phyloP scores from a whole-genome alignment of 2,329 filamentous ascomycete genomes.

The Bipolaris cookei region DNA sequence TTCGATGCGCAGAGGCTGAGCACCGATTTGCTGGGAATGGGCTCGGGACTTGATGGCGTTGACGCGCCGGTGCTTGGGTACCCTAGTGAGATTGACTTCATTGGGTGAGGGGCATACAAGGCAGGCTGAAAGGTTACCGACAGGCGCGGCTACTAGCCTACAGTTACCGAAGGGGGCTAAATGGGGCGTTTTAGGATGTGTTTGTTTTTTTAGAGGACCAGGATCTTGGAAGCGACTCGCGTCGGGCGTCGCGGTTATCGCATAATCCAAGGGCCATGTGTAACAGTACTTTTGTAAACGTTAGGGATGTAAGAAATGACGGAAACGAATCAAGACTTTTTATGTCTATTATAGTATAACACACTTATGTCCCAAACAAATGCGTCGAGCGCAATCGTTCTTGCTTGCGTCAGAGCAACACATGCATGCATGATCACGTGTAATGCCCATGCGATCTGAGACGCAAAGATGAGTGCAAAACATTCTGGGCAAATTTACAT shows the following conservation, averaged over 20 bases:
- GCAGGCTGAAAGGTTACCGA: not conserved
- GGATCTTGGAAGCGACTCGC: not conserved
- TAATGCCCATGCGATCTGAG: too few species aligned
- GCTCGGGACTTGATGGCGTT: conserved; percentile 10
- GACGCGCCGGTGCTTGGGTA: conserved; percentile 1
- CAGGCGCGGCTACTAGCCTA: not conserved
- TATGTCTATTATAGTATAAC: too few species aligned
- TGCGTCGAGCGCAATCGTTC: too few species aligned
- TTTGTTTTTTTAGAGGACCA: not conserved
- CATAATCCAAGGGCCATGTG: not conserved
- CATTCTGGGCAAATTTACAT: too few species aligned
- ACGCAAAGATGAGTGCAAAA: too few species aligned
- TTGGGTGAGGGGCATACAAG: conserved; percentile 5
- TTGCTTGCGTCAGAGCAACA: too few species aligned
- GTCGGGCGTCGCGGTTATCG: not conserved
- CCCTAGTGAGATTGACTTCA: conserved; percentile 12
- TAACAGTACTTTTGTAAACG: not conserved
- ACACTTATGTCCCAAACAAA: too few species aligned
- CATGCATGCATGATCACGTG: too few species aligned
- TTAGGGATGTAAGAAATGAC: too few species aligned
- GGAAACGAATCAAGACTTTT: too few species aligned
- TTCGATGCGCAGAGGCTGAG: not conserved
- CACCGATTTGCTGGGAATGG: conserved; percentile 9
- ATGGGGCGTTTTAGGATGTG: not conserved
- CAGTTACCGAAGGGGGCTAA: not conserved